Base-by-base conservation (phyloP, 139 green algal genomes). In the Chlorella vulgaris region DNA sequence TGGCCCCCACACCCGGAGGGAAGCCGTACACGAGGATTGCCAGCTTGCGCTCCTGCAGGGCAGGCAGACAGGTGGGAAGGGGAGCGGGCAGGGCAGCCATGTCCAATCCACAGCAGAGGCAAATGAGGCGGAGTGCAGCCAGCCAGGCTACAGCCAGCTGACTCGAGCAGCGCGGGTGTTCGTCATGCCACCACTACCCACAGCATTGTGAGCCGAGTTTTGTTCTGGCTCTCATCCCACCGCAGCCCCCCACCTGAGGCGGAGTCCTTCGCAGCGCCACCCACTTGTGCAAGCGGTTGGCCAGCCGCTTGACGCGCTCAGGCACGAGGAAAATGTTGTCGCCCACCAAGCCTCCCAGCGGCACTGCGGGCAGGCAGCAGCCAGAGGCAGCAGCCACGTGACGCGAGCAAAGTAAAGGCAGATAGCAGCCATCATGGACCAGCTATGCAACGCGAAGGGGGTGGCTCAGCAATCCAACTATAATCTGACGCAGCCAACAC, bases 11-110 rank as follows among this genome's bases (percentile, higher is more conserved):
- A 0, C 95, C 96, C 0, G 96, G 96, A 0, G 96, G 96, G 85
- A 99, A 99, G 80, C 96, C 95, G 81, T 99, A 99, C 79, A 97
- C 53, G 51, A 98, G 76, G 2, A 98, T 76, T 0, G 92, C 93
- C 36, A 97, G 40, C 74, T 91, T 91, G 42, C 92, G 86, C 50
- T 98, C 91, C 39, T 88, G 83, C 26, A 21, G 26, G 28, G 51
- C n/a, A 36, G 61, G 61, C 22, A 24, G 61, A 15, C n/a, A 40
- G 61, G 29, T 13, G 28, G 61, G 61, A 69, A 21, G 28, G 61
- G n/a, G 28, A 36, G 18, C 61, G n/a, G 29, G 61, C 61, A 69
- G 61, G 61, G 61, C n/a, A 33, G n/a, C 28, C 10, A n/a, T n/a
- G n/a, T n/a, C n/a, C n/a, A n/a, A 21, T 19, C 60, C 24, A 68